A percentile compares a stretch with the other conserved stretches of the same genome.
Evolutionary conservation across 1,284 basidiomycete species (phyloP).

Genomic region (Boletellus dicymbophilus): DNA sequence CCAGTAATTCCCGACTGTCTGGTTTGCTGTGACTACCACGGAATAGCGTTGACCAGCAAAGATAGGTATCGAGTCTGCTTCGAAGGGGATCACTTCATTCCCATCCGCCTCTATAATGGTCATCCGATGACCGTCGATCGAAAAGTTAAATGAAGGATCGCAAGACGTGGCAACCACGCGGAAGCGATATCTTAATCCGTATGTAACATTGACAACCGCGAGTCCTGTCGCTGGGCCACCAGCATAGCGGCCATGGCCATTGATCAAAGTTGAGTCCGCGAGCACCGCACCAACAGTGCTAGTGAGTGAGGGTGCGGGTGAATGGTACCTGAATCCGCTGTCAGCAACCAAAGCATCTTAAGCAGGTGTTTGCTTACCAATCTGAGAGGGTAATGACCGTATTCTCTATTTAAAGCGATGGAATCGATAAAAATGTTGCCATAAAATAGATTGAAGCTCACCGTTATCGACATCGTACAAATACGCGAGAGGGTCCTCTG

Average conservation of each 20-base stretch:
- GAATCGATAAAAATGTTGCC: constrained; percentile 38
- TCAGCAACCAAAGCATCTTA: not conserved
- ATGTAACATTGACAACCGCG: constrained; percentile 33
- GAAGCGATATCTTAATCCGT: constrained; percentile 33
- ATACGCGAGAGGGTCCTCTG: constrained; percentile 28
- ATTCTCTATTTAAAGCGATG: constrained; percentile 23
- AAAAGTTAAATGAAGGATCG: constrained; percentile 36
- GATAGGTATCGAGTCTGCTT: constrained; percentile 42
- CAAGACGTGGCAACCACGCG: constrained; percentile 37
- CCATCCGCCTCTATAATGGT: too few relatives aligned
- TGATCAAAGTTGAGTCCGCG: constrained; percentile 10
- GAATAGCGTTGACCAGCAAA: too few relatives aligned
- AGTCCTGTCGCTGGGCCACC: constrained; percentile 33
- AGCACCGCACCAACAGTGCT: constrained; percentile 1
- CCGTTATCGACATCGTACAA: constrained; percentile 44
- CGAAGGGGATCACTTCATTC: constrained; percentile 38
- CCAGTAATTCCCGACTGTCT: constrained; percentile 45
- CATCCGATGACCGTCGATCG: constrained; percentile 43
- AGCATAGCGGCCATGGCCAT: constrained; percentile 14
- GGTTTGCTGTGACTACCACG: constrained; percentile 36
- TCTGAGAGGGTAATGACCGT: constrained; percentile 34
- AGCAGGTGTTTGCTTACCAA: constrained; percentile 18
- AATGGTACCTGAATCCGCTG: constrained; percentile 25
- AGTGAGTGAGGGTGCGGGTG: constrained; percentile 15
- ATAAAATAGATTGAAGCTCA: constrained; percentile 19